Percentiles rank a stretch among this genome's conserved stretches.
Evolutionary conservation across 768 basidiomycete genomes (phyloP).

Genomic region (Naganishia randhawae): DNA sequence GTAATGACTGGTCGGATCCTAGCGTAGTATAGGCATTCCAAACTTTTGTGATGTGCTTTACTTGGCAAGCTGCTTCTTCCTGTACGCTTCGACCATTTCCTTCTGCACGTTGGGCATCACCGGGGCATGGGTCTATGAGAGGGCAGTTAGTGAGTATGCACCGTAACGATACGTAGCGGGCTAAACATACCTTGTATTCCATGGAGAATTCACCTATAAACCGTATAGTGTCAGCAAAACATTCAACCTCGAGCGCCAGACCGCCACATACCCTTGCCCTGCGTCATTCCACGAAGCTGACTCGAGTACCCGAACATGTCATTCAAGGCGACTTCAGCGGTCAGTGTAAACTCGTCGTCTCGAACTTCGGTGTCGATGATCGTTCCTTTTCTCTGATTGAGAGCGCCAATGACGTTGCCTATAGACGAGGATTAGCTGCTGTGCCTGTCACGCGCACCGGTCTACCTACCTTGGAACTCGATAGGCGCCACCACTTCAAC

Average conservation of each 20-base stretch:
- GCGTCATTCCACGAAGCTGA: constrained; percentile 85
- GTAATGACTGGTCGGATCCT: not conserved
- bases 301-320: constrained; percentile 99
- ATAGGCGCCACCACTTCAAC: constrained; percentile 93
- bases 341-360: constrained; percentile 90
- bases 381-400: constrained; percentile 86
- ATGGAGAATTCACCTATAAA: constrained; percentile 55
- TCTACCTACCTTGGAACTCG: constrained; percentile 71
- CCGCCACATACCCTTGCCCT: constrained; percentile 92
- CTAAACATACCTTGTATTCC: constrained; percentile 56
- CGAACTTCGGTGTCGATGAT: constrained; percentile 94
- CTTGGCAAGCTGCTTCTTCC: constrained; percentile 63
- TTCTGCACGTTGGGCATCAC: constrained; percentile 81
- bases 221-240: constrained; percentile 1
- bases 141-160: not conserved
- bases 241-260: constrained; percentile 52
- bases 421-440: not conserved
- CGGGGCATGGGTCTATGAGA: constrained; percentile 66
- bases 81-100: constrained; percentile 81
- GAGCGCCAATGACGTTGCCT: constrained; percentile 86
- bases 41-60: no score
- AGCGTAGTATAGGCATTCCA: no score
- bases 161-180: constrained; percentile 44
- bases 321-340: constrained; percentile 87
- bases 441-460: not conserved